Evolutionary conservation across 176 grass and related monocot genomes (phyloP), one percentile per base, ranked within the genome.

Genomic region (Triticum monococcum): DNA sequence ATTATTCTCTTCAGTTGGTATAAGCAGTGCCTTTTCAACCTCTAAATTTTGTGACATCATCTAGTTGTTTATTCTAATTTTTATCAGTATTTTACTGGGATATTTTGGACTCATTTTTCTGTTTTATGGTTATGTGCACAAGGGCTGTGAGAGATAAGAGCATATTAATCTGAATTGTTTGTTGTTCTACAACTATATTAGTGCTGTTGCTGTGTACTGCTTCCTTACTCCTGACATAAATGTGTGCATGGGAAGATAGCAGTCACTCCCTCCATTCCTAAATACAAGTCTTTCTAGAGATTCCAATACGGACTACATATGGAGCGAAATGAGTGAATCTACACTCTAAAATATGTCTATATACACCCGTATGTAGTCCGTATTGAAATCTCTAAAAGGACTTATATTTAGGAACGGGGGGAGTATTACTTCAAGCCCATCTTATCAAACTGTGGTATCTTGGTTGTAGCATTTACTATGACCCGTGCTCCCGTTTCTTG

Each of bases 171-270:
- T 62, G 48, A 82, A 68, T 71, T 12, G 0, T 64, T 83, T 83
- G 2, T 59, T 82, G 36, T 85, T 57, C 16, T 75, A 62, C 45
- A 79, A n/a, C 7, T 74, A 59, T 59, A 46, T 36, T 85, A 79
- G 20, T 79, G 25, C 10, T 75, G 67, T 26, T 54, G 4, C 33
- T 54, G 54, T 26, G 43, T 26, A 83, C 30, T 46, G 79, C 46
- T 32, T 79, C 56, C 17, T 73, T 60, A n/a, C 17, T 66, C 41
- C 26, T 79, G 32, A 28, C 2, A 36, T 65, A 41, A n/a, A 28
- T 86, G 12, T 41, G 41, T 67, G 73, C 35, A 12, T 78, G 24
- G 43, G 41, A 79, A 59, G 32, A 43, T 64, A 31, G 0, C 12
- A 79, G 22, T 36, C 26, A 36, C 35, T 36, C 35, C 35, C 35